A percentile compares a stretch with the other conserved stretches of the same genome.
Evolutionary conservation across 2,329 filamentous ascomycete genomes (phyloP).

Genomic region (Scopulariopsis brevicaulis): DNA sequence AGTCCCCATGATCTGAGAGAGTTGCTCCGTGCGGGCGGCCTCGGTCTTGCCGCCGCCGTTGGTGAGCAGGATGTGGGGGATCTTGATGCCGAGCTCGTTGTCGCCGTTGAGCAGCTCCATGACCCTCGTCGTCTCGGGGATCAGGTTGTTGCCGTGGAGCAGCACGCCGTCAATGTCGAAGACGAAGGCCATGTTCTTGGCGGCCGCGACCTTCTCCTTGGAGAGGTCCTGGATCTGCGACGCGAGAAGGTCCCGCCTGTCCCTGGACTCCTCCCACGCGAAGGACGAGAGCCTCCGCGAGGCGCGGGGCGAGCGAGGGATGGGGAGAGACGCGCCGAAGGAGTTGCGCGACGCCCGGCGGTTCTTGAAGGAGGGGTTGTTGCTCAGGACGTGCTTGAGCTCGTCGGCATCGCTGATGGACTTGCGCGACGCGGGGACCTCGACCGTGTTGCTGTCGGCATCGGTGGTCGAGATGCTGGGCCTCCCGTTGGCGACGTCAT

Average conservation of each 20-base stretch:
- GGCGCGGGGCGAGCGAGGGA: slow-evolving; percentile 58
- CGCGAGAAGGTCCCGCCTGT: slow-evolving; percentile 56
- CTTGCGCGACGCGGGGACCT: slow-evolving; percentile 58
- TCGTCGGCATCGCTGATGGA: slow-evolving; percentile 55
- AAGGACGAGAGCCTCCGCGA: slow-evolving; percentile 53
- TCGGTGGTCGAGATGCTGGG: background rate
- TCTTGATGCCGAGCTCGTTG: slow-evolving; percentile 65
- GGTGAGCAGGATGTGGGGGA: slow-evolving; percentile 90
- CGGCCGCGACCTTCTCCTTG: slow-evolving; percentile 52
- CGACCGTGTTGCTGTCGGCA: slow-evolving; percentile 33
- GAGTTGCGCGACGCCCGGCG: slow-evolving; percentile 63
- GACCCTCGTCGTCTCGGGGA: slow-evolving; percentile 66
- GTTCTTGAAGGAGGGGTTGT: slow-evolving; percentile 55
- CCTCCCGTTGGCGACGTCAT: background rate
- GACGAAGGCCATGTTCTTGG: slow-evolving; percentile 68
- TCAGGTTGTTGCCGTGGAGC: slow-evolving; percentile 65
- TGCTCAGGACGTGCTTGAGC: slow-evolving; percentile 64
- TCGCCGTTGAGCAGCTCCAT: slow-evolving; percentile 62
- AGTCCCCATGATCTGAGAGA: slow-evolving; percentile 39
- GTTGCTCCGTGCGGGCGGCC: slow-evolving; percentile 74
- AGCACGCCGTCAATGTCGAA: slow-evolving; percentile 96
- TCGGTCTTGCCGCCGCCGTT: slow-evolving; percentile 96
- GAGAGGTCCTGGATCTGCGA: slow-evolving; percentile 59
- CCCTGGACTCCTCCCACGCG: background rate
- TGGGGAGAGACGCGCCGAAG: slow-evolving; percentile 61